Evolutionary conservation across 2,329 filamentous ascomycete genomes (phyloP).

Genomic region (Pestalotiopsis sp.): DNA sequence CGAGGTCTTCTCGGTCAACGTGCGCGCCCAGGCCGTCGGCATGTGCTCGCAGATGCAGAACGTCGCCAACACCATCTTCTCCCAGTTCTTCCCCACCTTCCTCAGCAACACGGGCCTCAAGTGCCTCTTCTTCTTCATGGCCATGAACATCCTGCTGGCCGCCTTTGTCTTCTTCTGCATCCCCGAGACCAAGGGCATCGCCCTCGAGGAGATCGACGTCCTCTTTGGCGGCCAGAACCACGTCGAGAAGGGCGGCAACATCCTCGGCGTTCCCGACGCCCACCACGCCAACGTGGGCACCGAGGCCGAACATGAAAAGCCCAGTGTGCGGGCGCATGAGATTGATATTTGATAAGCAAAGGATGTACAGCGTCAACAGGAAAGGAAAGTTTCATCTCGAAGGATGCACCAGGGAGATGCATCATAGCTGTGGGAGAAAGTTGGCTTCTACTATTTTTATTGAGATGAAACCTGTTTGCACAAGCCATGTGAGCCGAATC

Average conservation of each 20-base stretch:
- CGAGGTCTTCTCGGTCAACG: conserved; percentile 72
- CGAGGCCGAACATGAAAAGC: not conserved
- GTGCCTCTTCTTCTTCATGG: conserved; percentile 44
- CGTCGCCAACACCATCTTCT: conserved; percentile 67
- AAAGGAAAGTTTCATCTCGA: too few relatives aligned
- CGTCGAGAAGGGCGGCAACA: conserved; percentile 49
- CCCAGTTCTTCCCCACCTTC: conserved; percentile 73
- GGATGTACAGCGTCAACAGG: too few relatives aligned
- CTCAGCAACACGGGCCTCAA: conserved; percentile 55
- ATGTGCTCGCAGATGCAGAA: conserved; percentile 66
- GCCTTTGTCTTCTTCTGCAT: conserved; percentile 53
- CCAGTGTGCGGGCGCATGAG: not conserved
- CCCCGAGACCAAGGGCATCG: conserved; percentile 52
- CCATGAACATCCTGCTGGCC: conserved; percentile 49
- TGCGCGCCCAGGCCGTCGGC: conserved; percentile 70
- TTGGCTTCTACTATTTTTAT: too few relatives aligned
- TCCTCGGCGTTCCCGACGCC: not conserved
- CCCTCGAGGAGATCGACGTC: conserved; percentile 58
- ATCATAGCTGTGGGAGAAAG: too few relatives aligned
- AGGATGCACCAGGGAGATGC: too few relatives aligned
- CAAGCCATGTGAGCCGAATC: too few relatives aligned
- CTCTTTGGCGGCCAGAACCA: conserved; percentile 61
- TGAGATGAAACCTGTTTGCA: too few relatives aligned
- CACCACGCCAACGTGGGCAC: not conserved
- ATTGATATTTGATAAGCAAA: not conserved